These are phyloP conservation scores for Aphanomyces euteiches DNA, from an alignment of 352 stramenopile genomes.

Conservation along the genomic window DNA sequence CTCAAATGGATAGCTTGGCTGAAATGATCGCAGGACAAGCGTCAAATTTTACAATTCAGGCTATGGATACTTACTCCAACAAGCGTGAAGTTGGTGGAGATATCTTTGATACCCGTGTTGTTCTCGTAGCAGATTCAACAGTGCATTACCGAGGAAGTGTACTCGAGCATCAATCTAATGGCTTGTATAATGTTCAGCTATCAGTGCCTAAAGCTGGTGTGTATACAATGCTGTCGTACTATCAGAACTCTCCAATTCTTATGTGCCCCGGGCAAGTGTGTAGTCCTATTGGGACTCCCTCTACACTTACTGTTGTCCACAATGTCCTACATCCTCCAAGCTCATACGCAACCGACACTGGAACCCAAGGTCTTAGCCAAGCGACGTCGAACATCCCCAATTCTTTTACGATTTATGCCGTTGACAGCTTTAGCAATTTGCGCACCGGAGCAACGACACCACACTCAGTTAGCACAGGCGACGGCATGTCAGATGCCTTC, in stretches of 20 bases:
- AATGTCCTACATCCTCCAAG: constrained; percentile 78
- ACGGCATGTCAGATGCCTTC: constrained; percentile 90
- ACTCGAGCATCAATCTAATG: constrained; percentile 46
- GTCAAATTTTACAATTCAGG: constrained; percentile 93
- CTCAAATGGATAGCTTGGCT: constrained; percentile 79
- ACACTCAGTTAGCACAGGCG: constrained; percentile 63
- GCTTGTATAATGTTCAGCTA: constrained; percentile 91
- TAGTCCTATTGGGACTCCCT: constrained; percentile 44
- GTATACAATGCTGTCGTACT: constrained; percentile 80
- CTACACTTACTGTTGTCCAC: constrained; percentile 86
- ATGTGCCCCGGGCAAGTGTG: constrained; percentile 80
- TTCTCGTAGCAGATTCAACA: constrained; percentile 44
- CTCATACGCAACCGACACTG: constrained; percentile 79
- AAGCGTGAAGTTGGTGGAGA: constrained; percentile 58
- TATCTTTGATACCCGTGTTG: constrained; percentile 84
- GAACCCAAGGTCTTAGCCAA: constrained; percentile 56
- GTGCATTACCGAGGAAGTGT: constrained; percentile 84
- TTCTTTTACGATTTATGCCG: constrained; percentile 80
- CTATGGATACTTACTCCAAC: constrained; percentile 94
- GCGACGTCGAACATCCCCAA: constrained; percentile 83
- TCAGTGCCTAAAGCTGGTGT: constrained; percentile 85
- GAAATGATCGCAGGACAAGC: constrained; percentile 90
- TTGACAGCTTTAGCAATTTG: constrained; percentile 93
- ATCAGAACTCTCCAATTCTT: constrained; percentile 84
- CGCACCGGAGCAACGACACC: constrained; percentile 65